These are phyloP conservation scores for Pseudogymnoascus sp. DNA, from an alignment of 2,329 filamentous ascomycete species.

Conservation along the genomic window DNA sequence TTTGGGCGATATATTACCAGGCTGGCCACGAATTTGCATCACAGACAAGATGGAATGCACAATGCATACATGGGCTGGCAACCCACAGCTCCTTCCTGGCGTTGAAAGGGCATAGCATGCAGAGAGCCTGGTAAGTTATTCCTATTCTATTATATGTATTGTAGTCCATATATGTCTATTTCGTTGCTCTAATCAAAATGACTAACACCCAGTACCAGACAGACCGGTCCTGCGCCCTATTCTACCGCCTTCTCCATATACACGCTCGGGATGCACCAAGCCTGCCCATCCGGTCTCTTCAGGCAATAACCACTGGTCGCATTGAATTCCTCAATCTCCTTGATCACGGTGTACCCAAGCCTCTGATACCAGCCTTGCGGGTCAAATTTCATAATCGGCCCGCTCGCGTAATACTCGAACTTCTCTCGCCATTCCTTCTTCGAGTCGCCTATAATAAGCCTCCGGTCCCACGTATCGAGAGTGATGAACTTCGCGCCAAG, in stretches of 20 bases:
- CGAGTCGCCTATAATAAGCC: constrained; percentile 10
- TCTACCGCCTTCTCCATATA: not conserved
- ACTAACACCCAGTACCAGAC: not conserved
- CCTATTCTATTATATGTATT: not conserved
- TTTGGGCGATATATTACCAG: not conserved
- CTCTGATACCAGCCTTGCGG: constrained; percentile 5
- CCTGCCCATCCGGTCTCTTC: not conserved
- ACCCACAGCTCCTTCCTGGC: not conserved
- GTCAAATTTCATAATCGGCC: not conserved
- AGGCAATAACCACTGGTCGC: not conserved
- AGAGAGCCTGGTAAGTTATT: not conserved
- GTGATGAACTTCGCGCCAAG: constrained; percentile 18
- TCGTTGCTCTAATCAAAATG: not conserved
- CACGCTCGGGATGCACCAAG: constrained; percentile 2
- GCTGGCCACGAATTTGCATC: not conserved
- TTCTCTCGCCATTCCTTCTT: constrained; percentile 13
- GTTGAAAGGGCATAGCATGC: not conserved
- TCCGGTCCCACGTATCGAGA: constrained; percentile 15
- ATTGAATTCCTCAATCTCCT: constrained; percentile 1
- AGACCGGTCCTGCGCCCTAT: not conserved
- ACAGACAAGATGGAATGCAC: not conserved
- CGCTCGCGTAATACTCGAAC: not conserved
- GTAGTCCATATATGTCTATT: not conserved
- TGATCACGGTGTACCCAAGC: constrained; percentile 1
- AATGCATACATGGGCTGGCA: not conserved